These are phyloP conservation scores for Omphalotus olearius DNA, from an alignment of 1,284 basidiomycete genomes.

Conservation along the genomic window DNA sequence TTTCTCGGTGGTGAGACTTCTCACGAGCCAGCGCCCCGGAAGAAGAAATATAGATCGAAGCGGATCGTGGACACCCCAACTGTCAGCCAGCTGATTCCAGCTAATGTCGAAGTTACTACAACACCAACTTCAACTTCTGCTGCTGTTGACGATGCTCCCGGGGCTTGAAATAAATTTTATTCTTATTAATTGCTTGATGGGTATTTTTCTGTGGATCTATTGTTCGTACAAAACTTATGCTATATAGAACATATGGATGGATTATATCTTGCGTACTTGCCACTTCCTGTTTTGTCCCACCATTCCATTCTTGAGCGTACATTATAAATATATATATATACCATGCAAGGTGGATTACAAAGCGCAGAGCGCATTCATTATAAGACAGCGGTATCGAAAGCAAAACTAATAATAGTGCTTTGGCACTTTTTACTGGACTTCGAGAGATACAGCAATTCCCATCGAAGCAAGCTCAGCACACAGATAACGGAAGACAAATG, in stretches of 20 bases:
- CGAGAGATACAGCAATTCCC: conserved; percentile 80
- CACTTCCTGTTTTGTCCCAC: background rate
- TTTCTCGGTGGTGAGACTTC: conserved; percentile 39
- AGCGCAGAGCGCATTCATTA: too few species aligned
- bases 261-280: background rate
- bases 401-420: background rate
- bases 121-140: background rate
- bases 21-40: conserved; percentile 7
- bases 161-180: conserved; percentile 1
- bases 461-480: conserved; percentile 83
- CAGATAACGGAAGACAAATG: conserved; percentile 91
- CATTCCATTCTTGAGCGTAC: background rate
- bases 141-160: conserved; percentile 3
- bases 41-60: conserved; percentile 16
- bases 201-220: background rate
- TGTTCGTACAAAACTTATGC: background rate
- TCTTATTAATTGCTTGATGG: background rate
- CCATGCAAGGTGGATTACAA: background rate
- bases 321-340: background rate
- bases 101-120: background rate
- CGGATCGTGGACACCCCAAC: conserved; percentile 4
- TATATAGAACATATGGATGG: background rate
- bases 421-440: conserved; percentile 41
- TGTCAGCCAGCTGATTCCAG: background rate
- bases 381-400: background rate